Base-by-base conservation (phyloP, 768 basidiomycete genomes). In the Mycena capillaripes region DNA sequence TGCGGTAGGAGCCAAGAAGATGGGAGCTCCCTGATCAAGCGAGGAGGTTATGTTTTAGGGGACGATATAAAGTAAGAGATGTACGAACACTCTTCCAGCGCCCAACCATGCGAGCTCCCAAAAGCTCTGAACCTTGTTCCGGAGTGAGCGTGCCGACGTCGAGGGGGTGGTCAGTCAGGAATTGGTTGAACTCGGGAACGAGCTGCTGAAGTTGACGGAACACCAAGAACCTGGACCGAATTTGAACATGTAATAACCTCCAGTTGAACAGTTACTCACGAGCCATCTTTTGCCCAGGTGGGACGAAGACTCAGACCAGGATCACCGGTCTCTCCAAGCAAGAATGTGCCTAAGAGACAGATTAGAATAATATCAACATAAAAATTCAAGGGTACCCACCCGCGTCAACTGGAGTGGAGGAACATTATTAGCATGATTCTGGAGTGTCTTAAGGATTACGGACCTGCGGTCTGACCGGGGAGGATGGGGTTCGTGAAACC, bases 81-180 rank as follows among this genome's bases (percentile, higher is more conserved):
- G 5, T 17, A 73, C 76, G 42, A 72, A 79, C 80, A 61, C 78
- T 80, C 66, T 80, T 81, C 81, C 80, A 84, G 3, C 82, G 75
- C 1, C 82, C 82, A 21, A 83, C 72, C 75, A 84, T 78, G 38
- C 82, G 77, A n/a, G 82, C 82, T 44, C 79, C 81, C 7, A 78
- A 71, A 50, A 81, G 78, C 23, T 75, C 80, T n/a, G 78, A 73
- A 29, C 80, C 78, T 65, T 81, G 59, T 30, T 75, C 71, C 11
- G 62, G 66, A 12, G 69, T 80, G 44, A 79, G 58, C 1, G 44
- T 53, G 7, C 32, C 59, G 11, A 62, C 66, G 25, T 69, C 69
- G 14, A 79, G 71, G 14, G 78, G 73, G 50, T 79, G 29, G 46
- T 77, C 76, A 9, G 62, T 44, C 16, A 76, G 72, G 71, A 78